phyloP scores from a whole-genome alignment of 1,284 basidiomycete species.

The Apiotrichum domesticum region DNA sequence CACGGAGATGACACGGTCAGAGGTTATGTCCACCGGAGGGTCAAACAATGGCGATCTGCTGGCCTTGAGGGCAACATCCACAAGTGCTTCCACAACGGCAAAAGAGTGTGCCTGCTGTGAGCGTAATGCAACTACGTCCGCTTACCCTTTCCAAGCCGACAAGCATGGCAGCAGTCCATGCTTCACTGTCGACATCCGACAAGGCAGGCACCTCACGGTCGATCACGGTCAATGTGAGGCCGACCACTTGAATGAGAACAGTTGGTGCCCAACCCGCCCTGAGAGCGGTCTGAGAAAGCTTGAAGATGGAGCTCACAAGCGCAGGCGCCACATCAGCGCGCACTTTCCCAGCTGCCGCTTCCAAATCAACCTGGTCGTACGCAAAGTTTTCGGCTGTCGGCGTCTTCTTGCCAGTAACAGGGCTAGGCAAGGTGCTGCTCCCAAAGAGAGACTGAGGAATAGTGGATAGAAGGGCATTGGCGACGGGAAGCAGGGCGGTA shows the following conservation, averaged over 20 bases:
- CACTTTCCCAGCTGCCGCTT: constrained; percentile 6
- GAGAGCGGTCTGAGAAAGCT: constrained; percentile 6
- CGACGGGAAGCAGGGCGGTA: constrained; percentile 1
- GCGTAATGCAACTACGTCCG: constrained; percentile 11
- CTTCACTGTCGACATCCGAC: constrained; percentile 14
- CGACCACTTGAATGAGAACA: constrained; percentile 11
- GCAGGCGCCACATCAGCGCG: constrained; percentile 14
- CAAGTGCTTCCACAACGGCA: constrained; percentile 58
- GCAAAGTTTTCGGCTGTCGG: constrained; percentile 5
- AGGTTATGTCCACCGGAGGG: constrained; percentile 21
- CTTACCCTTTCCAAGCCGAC: constrained; percentile 27
- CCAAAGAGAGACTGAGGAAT: constrained; percentile 8
- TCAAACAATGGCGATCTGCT: constrained; percentile 25
- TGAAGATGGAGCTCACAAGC: constrained; percentile 23
- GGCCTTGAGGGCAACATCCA: constrained; percentile 56
- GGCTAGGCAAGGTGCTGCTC: neutral
- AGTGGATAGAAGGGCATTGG: constrained; percentile 6
- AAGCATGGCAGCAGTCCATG: constrained; percentile 40
- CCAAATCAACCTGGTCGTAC: neutral
- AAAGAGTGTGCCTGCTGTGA: constrained; percentile 56
- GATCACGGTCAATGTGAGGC: constrained; percentile 19
- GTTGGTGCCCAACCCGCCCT: constrained; percentile 1
- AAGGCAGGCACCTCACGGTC: constrained; percentile 26
- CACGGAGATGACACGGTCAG: constrained; percentile 21
- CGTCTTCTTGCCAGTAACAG: neutral